Base-by-base conservation (phyloP, 768 basidiomycete genomes). In the Strobilomyces echinocephalus region DNA sequence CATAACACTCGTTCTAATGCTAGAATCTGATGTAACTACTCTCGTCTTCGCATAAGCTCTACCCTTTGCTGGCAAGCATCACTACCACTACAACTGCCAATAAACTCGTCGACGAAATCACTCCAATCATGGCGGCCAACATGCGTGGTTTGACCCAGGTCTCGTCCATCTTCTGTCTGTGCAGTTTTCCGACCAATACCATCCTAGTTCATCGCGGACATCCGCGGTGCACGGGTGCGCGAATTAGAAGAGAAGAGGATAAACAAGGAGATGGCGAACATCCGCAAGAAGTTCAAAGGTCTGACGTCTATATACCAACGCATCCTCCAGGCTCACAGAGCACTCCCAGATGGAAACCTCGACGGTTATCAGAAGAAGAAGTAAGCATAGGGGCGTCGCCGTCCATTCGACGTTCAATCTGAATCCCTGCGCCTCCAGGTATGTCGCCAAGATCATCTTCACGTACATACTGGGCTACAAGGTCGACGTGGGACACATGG, bases 261-360 rank as follows among this genome's bases (percentile, higher is more conserved):
- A 62, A 99, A 99, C 75, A 95, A 97, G 72, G 97, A 99, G 74
- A 98, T 99, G 97, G 97, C 97, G 1, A 97, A 99, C 64, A 99
- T 99, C 58, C 79, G 97, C 56, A 95, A 97, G 78, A 93, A 95
- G 72, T 98, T 99, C 79, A 97, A 97, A 80, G 92, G 94, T 89
- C 45, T 33, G 55, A 14, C 36, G 36, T 42, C 35, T 56, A 46
- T 48, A 65, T 16, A 20, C 34, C 42, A 28, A 48, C 49, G 48
- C 39, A n/a, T 46, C 41, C 43, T 31, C 45, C 39, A 28, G 16
- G 42, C 48, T 56, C 49, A 57, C 41, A 41, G 21, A n/a, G 38
- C 33, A 28, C 56, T 58, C 35, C 35, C 52, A 91, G 89, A 91
- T 60, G 89, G 89, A 28, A 91, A 91, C 64, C 70, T 91, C 65